These are phyloP conservation scores for Annona squamosa DNA, from an alignment of 164 flowering plant genomes.

Conservation along the genomic window DNA sequence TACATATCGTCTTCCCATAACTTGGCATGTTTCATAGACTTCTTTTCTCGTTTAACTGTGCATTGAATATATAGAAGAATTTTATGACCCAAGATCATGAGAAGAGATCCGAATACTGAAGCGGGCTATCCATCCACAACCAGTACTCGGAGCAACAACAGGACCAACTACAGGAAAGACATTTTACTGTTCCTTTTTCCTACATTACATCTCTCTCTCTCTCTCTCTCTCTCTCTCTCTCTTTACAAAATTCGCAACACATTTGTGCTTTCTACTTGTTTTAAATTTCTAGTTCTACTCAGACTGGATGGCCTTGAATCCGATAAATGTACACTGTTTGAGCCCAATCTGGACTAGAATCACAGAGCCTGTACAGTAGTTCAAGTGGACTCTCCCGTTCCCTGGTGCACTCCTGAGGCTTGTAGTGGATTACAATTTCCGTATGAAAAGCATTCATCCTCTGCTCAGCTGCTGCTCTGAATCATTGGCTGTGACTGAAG, in stretches of 20 bases:
- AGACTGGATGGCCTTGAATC: background rate
- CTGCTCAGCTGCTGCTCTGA: conserved; percentile 38
- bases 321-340: background rate
- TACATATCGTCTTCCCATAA: too few relatives aligned
- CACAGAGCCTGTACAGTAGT: background rate
- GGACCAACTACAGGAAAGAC: background rate
- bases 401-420: background rate
- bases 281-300: background rate
- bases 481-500: conserved; percentile 33
- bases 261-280: background rate
- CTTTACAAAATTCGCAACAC: background rate
- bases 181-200: background rate
- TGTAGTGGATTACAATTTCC: background rate
- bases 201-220: background rate
- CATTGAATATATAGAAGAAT: too few relatives aligned
- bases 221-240: background rate
- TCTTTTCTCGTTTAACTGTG: too few relatives aligned
- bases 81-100: background rate
- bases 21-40: too few relatives aligned
- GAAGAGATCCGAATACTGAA: background rate
- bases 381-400: background rate
- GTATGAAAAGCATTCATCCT: background rate
- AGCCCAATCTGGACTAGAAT: background rate
- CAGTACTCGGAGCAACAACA: background rate
- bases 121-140: background rate